Percentiles rank a stretch among this genome's conserved stretches.
phyloP scores from a whole-genome alignment of 2,329 filamentous ascomycete species.

The Penicillium sp. region DNA sequence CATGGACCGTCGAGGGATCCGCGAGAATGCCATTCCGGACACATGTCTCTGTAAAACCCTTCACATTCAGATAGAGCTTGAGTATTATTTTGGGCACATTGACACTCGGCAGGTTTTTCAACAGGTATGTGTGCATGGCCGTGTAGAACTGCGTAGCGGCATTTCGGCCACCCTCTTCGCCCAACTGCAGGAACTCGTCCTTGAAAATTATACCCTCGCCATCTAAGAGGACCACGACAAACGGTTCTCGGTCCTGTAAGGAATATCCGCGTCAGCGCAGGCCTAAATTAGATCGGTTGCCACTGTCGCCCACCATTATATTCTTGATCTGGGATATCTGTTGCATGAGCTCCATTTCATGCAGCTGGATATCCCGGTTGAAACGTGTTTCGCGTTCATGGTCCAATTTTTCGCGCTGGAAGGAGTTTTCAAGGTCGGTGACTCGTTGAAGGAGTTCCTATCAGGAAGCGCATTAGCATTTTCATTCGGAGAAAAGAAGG shows the following conservation, averaged over 20 bases:
- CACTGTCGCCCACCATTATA: conserved; percentile 43
- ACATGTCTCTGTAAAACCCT: conserved; percentile 52
- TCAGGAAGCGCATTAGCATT: conserved; percentile 3
- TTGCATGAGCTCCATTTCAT: conserved; percentile 50
- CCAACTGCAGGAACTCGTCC: conserved; percentile 51
- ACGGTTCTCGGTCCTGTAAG: conserved; percentile 53
- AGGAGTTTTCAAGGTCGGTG: conserved; percentile 45
- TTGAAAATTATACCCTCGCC: conserved; percentile 58
- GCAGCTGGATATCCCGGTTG: conserved; percentile 50
- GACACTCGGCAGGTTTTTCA: conserved; percentile 42
- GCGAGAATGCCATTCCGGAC: conserved; percentile 48
- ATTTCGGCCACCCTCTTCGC: conserved; percentile 54
- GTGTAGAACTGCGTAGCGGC: conserved; percentile 53
- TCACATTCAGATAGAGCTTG: conserved; percentile 57
- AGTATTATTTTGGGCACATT: conserved; percentile 51
- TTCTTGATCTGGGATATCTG: conserved; percentile 47
- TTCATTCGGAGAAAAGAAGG: conserved; percentile 6
- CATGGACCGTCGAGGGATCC: conserved; percentile 45
- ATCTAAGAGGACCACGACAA: conserved; percentile 56
- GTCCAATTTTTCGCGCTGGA: conserved; percentile 46
- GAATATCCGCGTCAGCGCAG: not conserved
- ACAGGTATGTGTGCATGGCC: conserved; percentile 46
- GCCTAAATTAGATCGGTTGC: not conserved
- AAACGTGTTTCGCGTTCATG: conserved; percentile 50
- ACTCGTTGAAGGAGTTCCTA: conserved; percentile 50